These are phyloP conservation scores for Knoxdaviesia proteae DNA, from an alignment of 2,329 filamentous ascomycete species.

Conservation along the genomic window DNA sequence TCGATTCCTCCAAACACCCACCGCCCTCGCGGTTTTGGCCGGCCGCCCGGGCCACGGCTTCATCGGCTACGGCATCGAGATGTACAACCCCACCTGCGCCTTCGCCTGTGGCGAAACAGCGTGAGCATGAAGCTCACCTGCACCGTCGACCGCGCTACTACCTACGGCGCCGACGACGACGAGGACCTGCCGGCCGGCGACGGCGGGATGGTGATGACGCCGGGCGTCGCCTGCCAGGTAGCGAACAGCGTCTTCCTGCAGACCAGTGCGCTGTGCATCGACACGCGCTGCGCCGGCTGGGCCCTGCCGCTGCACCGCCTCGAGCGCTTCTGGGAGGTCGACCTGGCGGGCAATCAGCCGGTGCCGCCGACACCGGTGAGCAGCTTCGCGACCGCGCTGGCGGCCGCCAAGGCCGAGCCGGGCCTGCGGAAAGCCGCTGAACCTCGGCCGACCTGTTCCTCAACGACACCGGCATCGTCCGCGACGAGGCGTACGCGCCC, in stretches of 20 bases:
- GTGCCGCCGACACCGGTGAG: slow-evolving; percentile 4
- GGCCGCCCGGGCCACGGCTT: slow-evolving; percentile 5
- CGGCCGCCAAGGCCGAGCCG: slow-evolving; percentile 2
- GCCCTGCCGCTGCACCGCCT: slow-evolving; percentile 2
- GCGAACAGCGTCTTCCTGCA: slow-evolving; percentile 6
- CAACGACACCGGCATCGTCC: slow-evolving; percentile 5
- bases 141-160: too few species aligned
- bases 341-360: slow-evolving; percentile 4
- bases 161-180: neutral
- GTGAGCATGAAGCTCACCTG: neutral
- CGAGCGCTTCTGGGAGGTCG: slow-evolving; percentile 7
- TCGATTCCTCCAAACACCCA: too few species aligned
- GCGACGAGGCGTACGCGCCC: slow-evolving; percentile 3
- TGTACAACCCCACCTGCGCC: slow-evolving; percentile 46
- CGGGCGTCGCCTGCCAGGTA: slow-evolving; percentile 6
- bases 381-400: slow-evolving; percentile 5
- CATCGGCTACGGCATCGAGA: slow-evolving; percentile 12
- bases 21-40: too few species aligned
- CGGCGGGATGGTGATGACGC: neutral
- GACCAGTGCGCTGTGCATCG: slow-evolving; percentile 8
- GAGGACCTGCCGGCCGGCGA: neutral
- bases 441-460: slow-evolving; percentile 2
- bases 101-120: slow-evolving; percentile 34
- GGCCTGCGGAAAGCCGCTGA: neutral
- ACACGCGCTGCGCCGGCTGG: slow-evolving; percentile 3